These are phyloP conservation scores for Otatea glauca DNA, from an alignment of 176 grass and related monocot genomes.

Conservation along the genomic window DNA sequence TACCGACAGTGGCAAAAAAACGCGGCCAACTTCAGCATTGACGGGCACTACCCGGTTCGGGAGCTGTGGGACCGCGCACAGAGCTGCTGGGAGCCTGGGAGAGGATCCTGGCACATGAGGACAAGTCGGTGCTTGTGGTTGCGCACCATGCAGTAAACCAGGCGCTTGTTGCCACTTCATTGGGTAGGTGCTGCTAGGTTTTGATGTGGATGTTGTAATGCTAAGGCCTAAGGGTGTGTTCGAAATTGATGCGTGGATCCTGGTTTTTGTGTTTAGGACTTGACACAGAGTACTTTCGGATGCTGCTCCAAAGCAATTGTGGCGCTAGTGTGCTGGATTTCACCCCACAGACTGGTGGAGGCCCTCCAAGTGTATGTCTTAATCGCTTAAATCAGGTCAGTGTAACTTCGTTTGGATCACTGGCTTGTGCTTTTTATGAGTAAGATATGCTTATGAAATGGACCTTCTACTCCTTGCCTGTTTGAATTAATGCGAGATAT, in stretches of 20 bases:
- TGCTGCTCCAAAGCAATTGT: conserved; percentile 91
- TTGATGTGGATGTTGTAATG: neutral
- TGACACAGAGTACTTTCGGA: conserved; percentile 69
- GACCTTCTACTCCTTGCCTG: neutral
- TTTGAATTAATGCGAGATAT: conserved; percentile 5
- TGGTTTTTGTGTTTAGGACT: conserved; percentile 59
- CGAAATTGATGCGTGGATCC: neutral
- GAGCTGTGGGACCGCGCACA: conserved; percentile 75
- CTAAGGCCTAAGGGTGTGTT: conserved; percentile 30
- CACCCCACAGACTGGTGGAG: conserved; percentile 54
- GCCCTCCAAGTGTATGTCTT: conserved; percentile 70
- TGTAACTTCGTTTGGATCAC: neutral
- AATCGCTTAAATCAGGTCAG: conserved; percentile 88
- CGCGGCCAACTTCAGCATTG: conserved; percentile 68
- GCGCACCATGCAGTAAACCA: conserved; percentile 96
- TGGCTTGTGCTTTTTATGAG: neutral
- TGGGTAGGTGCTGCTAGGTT: conserved; percentile 53
- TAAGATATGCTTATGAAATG: neutral
- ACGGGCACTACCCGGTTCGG: conserved; percentile 82
- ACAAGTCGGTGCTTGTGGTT: conserved; percentile 89
- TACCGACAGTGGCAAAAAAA: conserved; percentile 82
- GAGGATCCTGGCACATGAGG: conserved; percentile 77
- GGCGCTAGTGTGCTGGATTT: conserved; percentile 86
- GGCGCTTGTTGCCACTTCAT: conserved; percentile 76
- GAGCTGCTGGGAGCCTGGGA: conserved; percentile 55